Evolutionary conservation across 1,284 basidiomycete genomes (phyloP), one percentile per base, ranked within the genome.

Genomic region (Pseudozyma flocculosa): DNA sequence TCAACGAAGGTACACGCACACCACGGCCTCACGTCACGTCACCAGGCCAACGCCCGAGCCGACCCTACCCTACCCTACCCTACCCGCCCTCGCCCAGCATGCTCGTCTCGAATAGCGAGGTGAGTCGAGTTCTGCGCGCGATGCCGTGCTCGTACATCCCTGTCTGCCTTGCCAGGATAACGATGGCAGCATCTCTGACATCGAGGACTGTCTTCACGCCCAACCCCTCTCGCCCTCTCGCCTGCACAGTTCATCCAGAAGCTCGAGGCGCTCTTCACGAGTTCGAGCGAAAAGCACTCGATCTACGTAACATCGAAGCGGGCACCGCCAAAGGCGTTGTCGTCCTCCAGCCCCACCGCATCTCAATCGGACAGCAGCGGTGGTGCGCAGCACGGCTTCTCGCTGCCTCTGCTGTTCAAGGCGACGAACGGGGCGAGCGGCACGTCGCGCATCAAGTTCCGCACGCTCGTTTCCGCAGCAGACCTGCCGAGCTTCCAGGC

Each of bases 291-390:
- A 1, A 58, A 68, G 45, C 65, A 73, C 48, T 73, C 73, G 34
- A 66, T 76, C 49, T 73, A 72, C 50, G 43, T 76, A 11, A 61
- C 65, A 1, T 60, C 64, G 10, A 76, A 76, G 47, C 51, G 48
- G 15, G 49, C 56, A 37, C 49, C 59, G 29, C 46, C 53, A n/a
- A 58, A 48, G 3, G 54, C 59, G 17, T 5, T 37, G 11, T 21
- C 18, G 30, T 43, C 47, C 21, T 55, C 44, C 15, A 44, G 52
- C 11, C 5, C 29, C 23, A 13, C 49, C 9, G 24, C 43, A 22
- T 46, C 45, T 19, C 30, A 30, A n/a, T 14, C 30, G 32, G 17
- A 45, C 17, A 40, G n/a, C n/a, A n/a, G n/a, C n/a, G n/a, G n/a
- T n/a, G n/a, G n/a, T n/a, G n/a, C n/a, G n/a, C n/a, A n/a, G n/a